Evolutionary conservation across 2,329 filamentous ascomycete genomes (phyloP).

Genomic region (Trichophyton mentagrophytes): DNA sequence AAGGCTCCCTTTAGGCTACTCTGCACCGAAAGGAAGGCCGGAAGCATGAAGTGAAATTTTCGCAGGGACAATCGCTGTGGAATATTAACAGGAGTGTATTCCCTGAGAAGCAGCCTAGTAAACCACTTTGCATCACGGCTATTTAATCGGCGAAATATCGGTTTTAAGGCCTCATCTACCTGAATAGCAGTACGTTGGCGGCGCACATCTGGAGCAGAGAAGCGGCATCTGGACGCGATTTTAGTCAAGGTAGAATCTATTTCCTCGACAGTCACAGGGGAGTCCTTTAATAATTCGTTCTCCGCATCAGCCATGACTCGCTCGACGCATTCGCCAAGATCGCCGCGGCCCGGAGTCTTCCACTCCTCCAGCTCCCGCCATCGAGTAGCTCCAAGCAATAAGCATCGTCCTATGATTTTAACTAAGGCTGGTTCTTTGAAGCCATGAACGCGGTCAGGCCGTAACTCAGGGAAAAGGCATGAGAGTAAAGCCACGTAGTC

Average conservation of each 20-base stretch:
- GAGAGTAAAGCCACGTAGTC: slow-evolving; percentile 56
- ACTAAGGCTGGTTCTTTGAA: slow-evolving; percentile 51
- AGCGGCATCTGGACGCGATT: slow-evolving; percentile 55
- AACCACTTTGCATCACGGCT: slow-evolving; percentile 77
- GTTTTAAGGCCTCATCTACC: slow-evolving; percentile 38
- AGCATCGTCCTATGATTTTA: slow-evolving; percentile 52
- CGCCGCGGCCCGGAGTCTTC: slow-evolving; percentile 45
- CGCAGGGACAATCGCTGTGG: slow-evolving; percentile 45
- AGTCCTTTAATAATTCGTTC: slow-evolving; percentile 25
- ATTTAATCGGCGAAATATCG: slow-evolving; percentile 47
- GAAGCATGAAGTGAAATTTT: slow-evolving; percentile 56
- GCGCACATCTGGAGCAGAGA: slow-evolving; percentile 55
- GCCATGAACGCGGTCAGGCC: slow-evolving; percentile 65
- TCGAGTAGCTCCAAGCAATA: slow-evolving; percentile 53
- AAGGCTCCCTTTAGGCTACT: slow-evolving; percentile 53
- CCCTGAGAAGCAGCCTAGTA: slow-evolving; percentile 65
- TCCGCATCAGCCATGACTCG: slow-evolving; percentile 49
- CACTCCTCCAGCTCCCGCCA: slow-evolving; percentile 51
- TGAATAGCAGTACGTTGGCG: slow-evolving; percentile 25
- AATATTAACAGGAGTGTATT: slow-evolving; percentile 54
- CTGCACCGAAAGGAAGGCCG: slow-evolving; percentile 56
- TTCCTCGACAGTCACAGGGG: slow-evolving; percentile 54
- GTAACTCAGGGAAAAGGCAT: slow-evolving; percentile 59
- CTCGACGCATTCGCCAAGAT: slow-evolving; percentile 61
- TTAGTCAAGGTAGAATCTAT: slow-evolving; percentile 54